Evolutionary conservation across 768 basidiomycete species (phyloP), one percentile per base, ranked within the genome.

Genomic region (Dendrothele bispora): DNA sequence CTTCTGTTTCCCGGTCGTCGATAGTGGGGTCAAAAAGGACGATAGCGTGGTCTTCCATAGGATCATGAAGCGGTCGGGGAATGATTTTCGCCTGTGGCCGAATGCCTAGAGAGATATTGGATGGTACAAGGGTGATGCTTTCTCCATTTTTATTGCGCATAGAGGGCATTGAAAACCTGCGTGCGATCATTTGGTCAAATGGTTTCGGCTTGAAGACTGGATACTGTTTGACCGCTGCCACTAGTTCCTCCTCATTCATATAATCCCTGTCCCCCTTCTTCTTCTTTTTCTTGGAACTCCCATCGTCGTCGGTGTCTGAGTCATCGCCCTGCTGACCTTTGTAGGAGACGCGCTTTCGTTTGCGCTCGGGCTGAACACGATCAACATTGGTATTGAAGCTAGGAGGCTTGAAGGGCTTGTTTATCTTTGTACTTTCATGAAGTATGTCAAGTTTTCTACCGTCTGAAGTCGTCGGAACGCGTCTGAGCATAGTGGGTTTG

Each of bases 41-140:
- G 51, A 99, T 97, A 1, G 95, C 94, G 66, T 98, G 95, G 57
- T 98, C 94, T 41, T 89, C 84, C 90, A 99, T 95, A 1, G 95
- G 97, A 62, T 99, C 93, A 58, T 95, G 88, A n/a, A 98, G 71
- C 5, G 97, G 97, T 18, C 95, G 78, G 15, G 97, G 97, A 40
- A 88, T 79, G 49, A 97, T 68, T 55, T 81, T 88, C 0, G 86
- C 76, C 48, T 82, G 84, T 0, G 91, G 87, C 11, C 94, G 82
- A 45, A 90, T 84, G 22, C 97, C 97, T 4, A 99, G 82, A 10
- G 93, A 84, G 2, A 77, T 74, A 56, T 89, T 83, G 0, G 89
- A 82, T 4, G 80, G 69, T 3, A 77, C 53, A 8, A 82, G 74
- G 2, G 70, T 59, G 3, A 94, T 70, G 11, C 77, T 51, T 32